A percentile compares a stretch with the other conserved stretches of the same genome.
These are phyloP conservation scores for Loxodes magnus DNA, from an alignment of 73 alveolate species.

Conservation along the genomic window DNA sequence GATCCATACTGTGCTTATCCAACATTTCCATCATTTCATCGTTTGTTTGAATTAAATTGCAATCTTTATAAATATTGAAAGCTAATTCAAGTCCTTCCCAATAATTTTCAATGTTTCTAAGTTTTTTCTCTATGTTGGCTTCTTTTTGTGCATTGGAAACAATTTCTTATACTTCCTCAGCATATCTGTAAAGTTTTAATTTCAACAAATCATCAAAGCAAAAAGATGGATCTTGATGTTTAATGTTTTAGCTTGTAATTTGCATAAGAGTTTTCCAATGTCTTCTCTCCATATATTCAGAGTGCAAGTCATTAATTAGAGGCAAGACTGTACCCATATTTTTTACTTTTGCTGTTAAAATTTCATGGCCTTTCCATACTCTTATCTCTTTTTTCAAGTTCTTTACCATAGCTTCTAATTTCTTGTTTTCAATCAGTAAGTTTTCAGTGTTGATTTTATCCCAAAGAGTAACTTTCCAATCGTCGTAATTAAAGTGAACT, in stretches of 20 bases:
- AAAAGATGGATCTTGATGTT: constrained; percentile 87
- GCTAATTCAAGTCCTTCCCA: constrained; percentile 69
- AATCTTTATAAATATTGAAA: constrained; percentile 64
- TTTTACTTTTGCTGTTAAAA: constrained; percentile 83
- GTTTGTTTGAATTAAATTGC: constrained; percentile 44
- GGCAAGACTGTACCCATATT: constrained; percentile 94
- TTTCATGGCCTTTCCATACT: constrained; percentile 72
- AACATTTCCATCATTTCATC: constrained; percentile 84
- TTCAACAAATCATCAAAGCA: constrained; percentile 87
- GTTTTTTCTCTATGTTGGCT: constrained; percentile 89
- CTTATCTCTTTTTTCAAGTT: constrained; percentile 79
- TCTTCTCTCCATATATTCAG: constrained; percentile 96
- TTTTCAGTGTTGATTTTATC: constrained; percentile 98
- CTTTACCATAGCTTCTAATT: constrained; percentile 74
- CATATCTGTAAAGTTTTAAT: constrained; percentile 88
- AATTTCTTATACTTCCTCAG: constrained; percentile 87
- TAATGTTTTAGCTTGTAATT: constrained; percentile 81
- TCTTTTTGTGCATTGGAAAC: constrained; percentile 97
- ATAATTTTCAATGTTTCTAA: constrained; percentile 60
- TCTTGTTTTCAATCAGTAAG: constrained; percentile 89
- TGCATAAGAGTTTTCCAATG: constrained; percentile 98
- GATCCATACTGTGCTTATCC: constrained; percentile 82
- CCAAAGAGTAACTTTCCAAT: constrained; percentile 98
- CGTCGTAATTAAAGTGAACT: constrained; percentile 80
- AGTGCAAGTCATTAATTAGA: constrained; percentile 84